Percentiles rank a stretch among this genome's conserved stretches.
These are phyloP conservation scores for Dillenia turbinata DNA, from an alignment of 164 flowering plant genomes.

Conservation along the genomic window DNA sequence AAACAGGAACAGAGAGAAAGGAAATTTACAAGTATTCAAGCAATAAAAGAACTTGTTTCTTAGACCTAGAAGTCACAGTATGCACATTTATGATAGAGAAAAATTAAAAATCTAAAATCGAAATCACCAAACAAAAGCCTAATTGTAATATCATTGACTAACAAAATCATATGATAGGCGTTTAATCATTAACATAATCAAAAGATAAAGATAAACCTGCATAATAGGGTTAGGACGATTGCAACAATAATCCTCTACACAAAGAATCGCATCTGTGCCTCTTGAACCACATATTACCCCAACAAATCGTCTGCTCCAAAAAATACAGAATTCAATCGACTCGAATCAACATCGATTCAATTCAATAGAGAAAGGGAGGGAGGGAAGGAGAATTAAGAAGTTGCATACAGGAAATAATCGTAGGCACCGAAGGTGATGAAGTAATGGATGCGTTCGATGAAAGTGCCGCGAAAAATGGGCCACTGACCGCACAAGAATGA, in stretches of 20 bases:
- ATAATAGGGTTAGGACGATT: conserved; percentile 86
- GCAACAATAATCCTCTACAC: conserved; percentile 73
- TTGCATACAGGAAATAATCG: conserved; percentile 62
- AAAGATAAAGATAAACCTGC: conserved; percentile 46
- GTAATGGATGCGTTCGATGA: conserved; percentile 57
- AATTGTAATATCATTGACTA: not conserved
- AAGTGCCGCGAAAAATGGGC: conserved; percentile 85
- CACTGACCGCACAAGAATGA: conserved; percentile 89
- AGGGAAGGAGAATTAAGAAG: not conserved
- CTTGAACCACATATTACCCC: conserved; percentile 50
- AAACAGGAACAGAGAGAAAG: too few relatives aligned
- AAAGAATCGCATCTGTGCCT: conserved; percentile 49
- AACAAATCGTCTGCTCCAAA: conserved; percentile 53
- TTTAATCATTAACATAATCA: not conserved
- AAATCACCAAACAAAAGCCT: not conserved
- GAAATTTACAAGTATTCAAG: too few relatives aligned
- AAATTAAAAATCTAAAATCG: not conserved
- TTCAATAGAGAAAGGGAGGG: not conserved
- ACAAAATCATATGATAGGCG: not conserved
- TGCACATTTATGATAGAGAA: not conserved
- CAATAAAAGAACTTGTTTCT: too few relatives aligned
- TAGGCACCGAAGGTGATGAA: conserved; percentile 83
- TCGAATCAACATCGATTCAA: not conserved
- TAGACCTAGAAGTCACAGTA: too few relatives aligned
- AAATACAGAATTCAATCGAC: not conserved